Base-by-base conservation (phyloP, 768 basidiomycete species). In the Mycena vitilis region DNA sequence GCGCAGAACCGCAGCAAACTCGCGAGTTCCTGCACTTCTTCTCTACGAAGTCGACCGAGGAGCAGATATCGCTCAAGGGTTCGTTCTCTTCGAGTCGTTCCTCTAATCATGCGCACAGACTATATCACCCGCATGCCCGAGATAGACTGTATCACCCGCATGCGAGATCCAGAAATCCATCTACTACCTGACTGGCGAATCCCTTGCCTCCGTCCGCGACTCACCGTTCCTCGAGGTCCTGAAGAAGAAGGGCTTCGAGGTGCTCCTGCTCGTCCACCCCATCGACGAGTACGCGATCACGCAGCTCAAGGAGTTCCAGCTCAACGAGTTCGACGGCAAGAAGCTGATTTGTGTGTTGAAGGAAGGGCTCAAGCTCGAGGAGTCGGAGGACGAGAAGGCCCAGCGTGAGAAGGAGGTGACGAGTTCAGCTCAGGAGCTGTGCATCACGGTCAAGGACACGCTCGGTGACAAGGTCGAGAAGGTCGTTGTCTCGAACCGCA, bases 71-170 rank as follows among this genome's bases (percentile, higher is more conserved):
- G 36, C 89, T 99, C 77, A 98, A 98, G 84, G 97, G 94, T 94
- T 72, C 67, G 44, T 38, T 40, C 13, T 55, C 60, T 1, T 36
- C 30, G 2, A 30, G 37, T 23, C 56, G 20, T 47, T 23, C 22
- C 15, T 22, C 52, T 71, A 30, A 73, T 13, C 56, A 15, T 53
- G 4, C 45, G 25, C 70, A 15, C 71, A 95, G 95, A 99, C 86
- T 99, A 99, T 87, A 97, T 98, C 80, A 98, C 96, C 61, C 97
- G 97, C 75, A 98, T 98, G 96, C 97, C 96, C n/a, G n/a, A n/a
- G n/a, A n/a, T n/a, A n/a, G n/a, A n/a, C n/a, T n/a, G 30, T 30
- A 30, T 30, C 30, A n/a, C n/a, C n/a, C n/a, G n/a, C n/a, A n/a
- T 30, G 2, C 70, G 95, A 98, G 84, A 88, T 95, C 73, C 97